Conservation (phyloP, 768 basidiomycete genomes). For the Lactifluus echinatus region DNA sequence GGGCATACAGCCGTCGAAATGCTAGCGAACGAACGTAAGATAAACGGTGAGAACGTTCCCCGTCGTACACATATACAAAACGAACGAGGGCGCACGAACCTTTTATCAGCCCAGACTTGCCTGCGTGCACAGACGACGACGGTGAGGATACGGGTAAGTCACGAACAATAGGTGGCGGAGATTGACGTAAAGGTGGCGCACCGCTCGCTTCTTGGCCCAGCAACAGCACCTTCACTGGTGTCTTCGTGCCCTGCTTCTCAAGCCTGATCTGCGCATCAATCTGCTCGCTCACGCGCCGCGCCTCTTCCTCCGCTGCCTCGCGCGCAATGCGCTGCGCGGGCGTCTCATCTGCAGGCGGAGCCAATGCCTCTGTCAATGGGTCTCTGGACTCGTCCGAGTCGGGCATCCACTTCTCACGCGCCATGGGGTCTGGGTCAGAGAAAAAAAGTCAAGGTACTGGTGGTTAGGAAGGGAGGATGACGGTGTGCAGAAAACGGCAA, state of each 20-base stretch:
- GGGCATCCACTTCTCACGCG: background rate
- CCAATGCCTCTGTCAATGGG: background rate
- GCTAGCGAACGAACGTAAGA: background rate
- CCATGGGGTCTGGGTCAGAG: background rate
- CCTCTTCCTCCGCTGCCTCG: conserved; percentile 17
- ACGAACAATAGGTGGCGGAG: too few species aligned
- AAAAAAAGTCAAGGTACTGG: background rate
- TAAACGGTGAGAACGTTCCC: background rate
- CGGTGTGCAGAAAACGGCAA: too few species aligned
- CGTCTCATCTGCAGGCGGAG: conserved; percentile 13
- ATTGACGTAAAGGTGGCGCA: background rate
- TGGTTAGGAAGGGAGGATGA: too few species aligned
- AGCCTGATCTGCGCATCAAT: conserved; percentile 22
- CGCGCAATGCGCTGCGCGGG: conserved; percentile 20
- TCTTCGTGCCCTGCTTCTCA: conserved; percentile 6
- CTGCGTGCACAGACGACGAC: too few species aligned
- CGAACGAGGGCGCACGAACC: background rate
- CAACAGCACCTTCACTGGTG: conserved; percentile 21
- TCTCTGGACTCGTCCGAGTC: background rate
- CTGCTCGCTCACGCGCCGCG: conserved; percentile 19
- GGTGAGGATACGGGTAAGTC: too few species aligned
- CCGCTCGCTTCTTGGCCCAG: conserved; percentile 17
- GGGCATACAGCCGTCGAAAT: background rate
- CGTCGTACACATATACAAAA: background rate
- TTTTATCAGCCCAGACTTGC: background rate